A percentile compares a stretch with the other conserved stretches of the same genome.
Conservation (phyloP, 768 basidiomycete species). For the Phallus indusiatus region DNA sequence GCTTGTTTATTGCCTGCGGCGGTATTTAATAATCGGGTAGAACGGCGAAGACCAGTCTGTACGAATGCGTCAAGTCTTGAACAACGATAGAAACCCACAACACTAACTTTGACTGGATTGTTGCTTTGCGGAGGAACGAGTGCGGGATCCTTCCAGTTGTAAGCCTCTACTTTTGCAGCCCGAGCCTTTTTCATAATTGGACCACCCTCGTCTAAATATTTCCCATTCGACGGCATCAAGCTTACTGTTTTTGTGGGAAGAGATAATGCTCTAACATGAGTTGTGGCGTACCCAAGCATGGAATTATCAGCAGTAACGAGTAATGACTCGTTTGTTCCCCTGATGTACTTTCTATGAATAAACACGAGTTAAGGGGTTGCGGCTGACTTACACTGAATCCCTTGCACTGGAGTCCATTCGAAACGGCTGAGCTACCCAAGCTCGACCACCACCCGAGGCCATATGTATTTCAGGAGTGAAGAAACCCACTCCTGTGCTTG, state of each 20-base stretch:
- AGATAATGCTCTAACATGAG: conserved; percentile 34
- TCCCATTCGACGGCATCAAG: conserved; percentile 19
- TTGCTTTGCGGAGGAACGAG: background rate
- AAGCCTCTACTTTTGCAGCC: conserved; percentile 22
- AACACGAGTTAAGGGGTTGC: conserved; percentile 3
- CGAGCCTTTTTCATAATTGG: conserved; percentile 70
- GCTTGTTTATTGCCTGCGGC: conserved; percentile 35
- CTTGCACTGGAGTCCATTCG: conserved; percentile 47
- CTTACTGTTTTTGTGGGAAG: conserved; percentile 5
- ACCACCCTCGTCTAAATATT: conserved; percentile 53
- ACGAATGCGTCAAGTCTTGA: conserved; percentile 63
- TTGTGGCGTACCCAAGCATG: conserved; percentile 20
- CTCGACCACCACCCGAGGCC: conserved; percentile 25
- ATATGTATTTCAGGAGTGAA: conserved; percentile 64
- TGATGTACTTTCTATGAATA: conserved; percentile 22
- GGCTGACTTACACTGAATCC: conserved; percentile 49
- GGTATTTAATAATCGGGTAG: conserved; percentile 60
- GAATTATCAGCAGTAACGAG: conserved; percentile 48
- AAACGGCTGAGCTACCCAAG: conserved; percentile 24
- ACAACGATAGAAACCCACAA: background rate
- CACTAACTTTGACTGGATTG: conserved; percentile 2
- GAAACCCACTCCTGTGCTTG: conserved; percentile 59
- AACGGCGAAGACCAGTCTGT: conserved; percentile 54
- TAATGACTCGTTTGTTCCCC: conserved; percentile 48
- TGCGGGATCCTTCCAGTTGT: background rate